Percentiles rank a stretch among this genome's conserved stretches.
These are phyloP conservation scores for Coniochaeta prunicola DNA, from an alignment of 2,329 filamentous ascomycete genomes.

Conservation along the genomic window DNA sequence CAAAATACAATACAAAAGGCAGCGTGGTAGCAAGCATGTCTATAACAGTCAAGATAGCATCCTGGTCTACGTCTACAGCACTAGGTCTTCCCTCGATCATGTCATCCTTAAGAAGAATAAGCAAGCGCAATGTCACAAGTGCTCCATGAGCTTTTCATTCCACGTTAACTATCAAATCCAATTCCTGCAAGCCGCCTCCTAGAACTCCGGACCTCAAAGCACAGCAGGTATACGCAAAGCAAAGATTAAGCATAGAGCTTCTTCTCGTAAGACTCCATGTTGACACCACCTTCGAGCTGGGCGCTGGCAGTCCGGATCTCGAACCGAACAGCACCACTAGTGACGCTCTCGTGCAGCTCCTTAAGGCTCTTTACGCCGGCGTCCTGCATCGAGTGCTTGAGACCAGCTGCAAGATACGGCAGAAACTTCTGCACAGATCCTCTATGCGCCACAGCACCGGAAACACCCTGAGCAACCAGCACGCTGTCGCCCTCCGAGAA, in stretches of 20 bases:
- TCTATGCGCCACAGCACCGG: conserved; percentile 73
- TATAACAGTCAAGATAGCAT: background rate
- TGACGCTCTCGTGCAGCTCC: conserved; percentile 69
- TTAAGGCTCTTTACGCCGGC: conserved; percentile 77
- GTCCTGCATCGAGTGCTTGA: conserved; percentile 97
- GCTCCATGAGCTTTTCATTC: background rate
- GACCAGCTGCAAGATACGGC: conserved; percentile 87
- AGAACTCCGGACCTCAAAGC: background rate
- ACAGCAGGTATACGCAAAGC: conserved; percentile 1
- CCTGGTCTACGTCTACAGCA: no score
- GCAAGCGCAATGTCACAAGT: background rate
- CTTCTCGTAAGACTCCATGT: conserved; percentile 99
- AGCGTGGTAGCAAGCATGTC: background rate
- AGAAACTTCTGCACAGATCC: conserved; percentile 90
- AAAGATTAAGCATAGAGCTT: conserved; percentile 80
- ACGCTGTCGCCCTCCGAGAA: conserved; percentile 96
- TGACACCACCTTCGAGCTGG: conserved; percentile 92
- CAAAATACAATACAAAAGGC: background rate
- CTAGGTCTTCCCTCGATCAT: no score
- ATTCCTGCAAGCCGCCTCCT: background rate
- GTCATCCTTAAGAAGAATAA: no score
- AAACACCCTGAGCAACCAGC: conserved; percentile 93
- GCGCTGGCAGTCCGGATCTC: conserved; percentile 92
- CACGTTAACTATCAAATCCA: background rate
- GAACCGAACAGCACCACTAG: conserved; percentile 73